These are phyloP conservation scores for Aspergillus bertholletiae DNA, from an alignment of 495 filamentous ascomycete genomes.

Conservation along the genomic window DNA sequence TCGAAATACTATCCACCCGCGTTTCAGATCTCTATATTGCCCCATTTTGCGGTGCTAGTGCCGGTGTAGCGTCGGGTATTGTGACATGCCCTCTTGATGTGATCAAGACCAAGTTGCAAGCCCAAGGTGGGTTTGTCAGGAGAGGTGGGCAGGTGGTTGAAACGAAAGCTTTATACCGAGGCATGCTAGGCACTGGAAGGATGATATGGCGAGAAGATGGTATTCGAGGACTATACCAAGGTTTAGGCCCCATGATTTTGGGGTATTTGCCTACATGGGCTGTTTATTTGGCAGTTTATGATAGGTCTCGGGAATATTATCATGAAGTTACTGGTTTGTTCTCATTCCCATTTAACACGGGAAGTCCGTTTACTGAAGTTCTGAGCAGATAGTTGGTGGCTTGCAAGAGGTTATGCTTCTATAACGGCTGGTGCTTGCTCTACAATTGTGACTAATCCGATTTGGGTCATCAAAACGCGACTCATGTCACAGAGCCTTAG, in stretches of 20 bases:
- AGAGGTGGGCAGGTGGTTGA: slow-evolving; percentile 42
- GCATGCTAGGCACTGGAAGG: slow-evolving; percentile 79
- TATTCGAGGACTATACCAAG: slow-evolving; percentile 86
- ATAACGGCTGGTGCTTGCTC: slow-evolving; percentile 87
- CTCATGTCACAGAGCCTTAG: slow-evolving; percentile 81
- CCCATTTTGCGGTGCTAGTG: slow-evolving; percentile 77
- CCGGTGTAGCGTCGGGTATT: slow-evolving; percentile 86
- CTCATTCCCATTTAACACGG: neutral
- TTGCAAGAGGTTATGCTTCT: slow-evolving; percentile 69
- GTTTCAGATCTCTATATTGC: slow-evolving; percentile 53
- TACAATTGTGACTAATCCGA: slow-evolving; percentile 95
- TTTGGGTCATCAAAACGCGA: slow-evolving; percentile 99
- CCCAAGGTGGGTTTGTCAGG: slow-evolving; percentile 74
- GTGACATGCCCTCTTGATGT: slow-evolving; percentile 98
- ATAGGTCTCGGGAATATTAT: slow-evolving; percentile 73
- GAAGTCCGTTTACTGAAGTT: slow-evolving; percentile 5
- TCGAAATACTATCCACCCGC: slow-evolving; percentile 52
- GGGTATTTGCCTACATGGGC: slow-evolving; percentile 98
- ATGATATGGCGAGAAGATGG: slow-evolving; percentile 87
- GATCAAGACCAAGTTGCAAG: slow-evolving; percentile 98
- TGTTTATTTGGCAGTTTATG: slow-evolving; percentile 95
- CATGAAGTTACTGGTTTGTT: slow-evolving; percentile 61
- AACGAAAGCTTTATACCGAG: slow-evolving; percentile 64
- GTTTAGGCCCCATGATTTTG: slow-evolving; percentile 87
- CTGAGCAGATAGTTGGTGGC: slow-evolving; percentile 52